Conservation (phyloP, 2,329 filamentous ascomycete genomes). For the Cytospora piceicola region DNA sequence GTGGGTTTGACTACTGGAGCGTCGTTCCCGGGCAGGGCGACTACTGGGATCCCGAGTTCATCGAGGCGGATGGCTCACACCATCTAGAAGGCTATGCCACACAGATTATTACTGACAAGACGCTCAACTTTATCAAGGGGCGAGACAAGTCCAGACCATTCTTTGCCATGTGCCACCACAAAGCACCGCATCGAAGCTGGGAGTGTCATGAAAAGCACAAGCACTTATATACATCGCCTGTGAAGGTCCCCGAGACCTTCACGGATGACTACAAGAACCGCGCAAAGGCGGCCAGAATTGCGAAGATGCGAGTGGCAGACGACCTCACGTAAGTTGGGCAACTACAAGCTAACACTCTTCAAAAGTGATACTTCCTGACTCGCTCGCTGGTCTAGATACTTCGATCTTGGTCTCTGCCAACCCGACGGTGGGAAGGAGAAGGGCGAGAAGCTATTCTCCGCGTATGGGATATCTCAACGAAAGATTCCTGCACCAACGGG, state of each 20-base stretch:
- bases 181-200: constrained; percentile 58
- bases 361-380: too few species aligned
- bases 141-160: constrained; percentile 48
- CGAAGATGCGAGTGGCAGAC: constrained; percentile 56
- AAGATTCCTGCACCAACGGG: constrained; percentile 44
- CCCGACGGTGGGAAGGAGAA: constrained; percentile 51
- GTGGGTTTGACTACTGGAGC: constrained; percentile 57
- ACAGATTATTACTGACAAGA: constrained; percentile 57
- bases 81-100: constrained; percentile 51
- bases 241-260: constrained; percentile 55
- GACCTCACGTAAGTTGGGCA: constrained; percentile 47
- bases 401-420: constrained; percentile 55
- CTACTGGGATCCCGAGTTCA: constrained; percentile 56
- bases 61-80: constrained; percentile 43
- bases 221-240: constrained; percentile 50
- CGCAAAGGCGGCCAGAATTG: constrained; percentile 51
- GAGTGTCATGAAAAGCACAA: constrained; percentile 55
- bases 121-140: constrained; percentile 45
- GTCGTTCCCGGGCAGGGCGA: constrained; percentile 56
- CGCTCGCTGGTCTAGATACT: constrained; percentile 34
- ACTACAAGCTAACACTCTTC: too few species aligned
- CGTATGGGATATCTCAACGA: constrained; percentile 37
- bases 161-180: constrained; percentile 61
- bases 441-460: constrained; percentile 34
- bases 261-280: constrained; percentile 59